Percentiles rank a stretch among this genome's conserved stretches.
Conservation (phyloP, 2,329 filamentous ascomycete species). For the Alternaria hordeiaustralica region DNA sequence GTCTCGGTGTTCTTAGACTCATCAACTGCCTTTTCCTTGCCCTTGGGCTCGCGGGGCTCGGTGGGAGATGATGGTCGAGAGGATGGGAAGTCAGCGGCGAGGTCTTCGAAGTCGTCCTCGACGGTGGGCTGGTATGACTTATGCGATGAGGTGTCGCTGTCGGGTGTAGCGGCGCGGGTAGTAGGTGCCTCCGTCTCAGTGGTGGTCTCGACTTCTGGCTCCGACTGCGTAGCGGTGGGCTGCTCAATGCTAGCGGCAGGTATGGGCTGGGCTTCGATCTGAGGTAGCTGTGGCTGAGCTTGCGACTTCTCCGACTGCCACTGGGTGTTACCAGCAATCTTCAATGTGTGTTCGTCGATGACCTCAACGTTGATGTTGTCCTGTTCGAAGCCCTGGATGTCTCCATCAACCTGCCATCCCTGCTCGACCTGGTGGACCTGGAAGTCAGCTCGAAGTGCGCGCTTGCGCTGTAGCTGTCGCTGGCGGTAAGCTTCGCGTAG, state of each 20-base stretch:
- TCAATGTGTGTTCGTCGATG: slow-evolving; percentile 43
- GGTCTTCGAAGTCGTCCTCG: slow-evolving; percentile 47
- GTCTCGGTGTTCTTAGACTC: slow-evolving; percentile 16
- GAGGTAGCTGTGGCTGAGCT: slow-evolving; percentile 11
- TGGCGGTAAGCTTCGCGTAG: slow-evolving; percentile 28
- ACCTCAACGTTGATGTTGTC: slow-evolving; percentile 46
- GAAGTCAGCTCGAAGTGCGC: slow-evolving; percentile 38
- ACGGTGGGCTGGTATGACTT: slow-evolving; percentile 47
- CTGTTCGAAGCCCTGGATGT: slow-evolving; percentile 42
- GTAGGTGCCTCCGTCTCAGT: slow-evolving; percentile 14
- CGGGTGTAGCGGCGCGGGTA: slow-evolving; percentile 22
- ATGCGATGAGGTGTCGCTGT: slow-evolving; percentile 40
- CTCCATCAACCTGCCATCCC: slow-evolving; percentile 42
- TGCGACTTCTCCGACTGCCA: slow-evolving; percentile 25
- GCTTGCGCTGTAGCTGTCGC: slow-evolving; percentile 38
- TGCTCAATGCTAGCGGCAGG: neutral
- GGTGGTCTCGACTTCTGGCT: slow-evolving; percentile 14
- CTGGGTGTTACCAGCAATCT: slow-evolving; percentile 40
- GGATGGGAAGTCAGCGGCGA: slow-evolving; percentile 39
- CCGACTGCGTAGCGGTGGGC: neutral
- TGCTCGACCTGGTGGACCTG: slow-evolving; percentile 37
- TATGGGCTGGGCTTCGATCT: slow-evolving; percentile 14
- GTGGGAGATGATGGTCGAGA: slow-evolving; percentile 28
- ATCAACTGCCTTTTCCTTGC: slow-evolving; percentile 39
- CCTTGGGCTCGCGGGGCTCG: slow-evolving; percentile 31